A percentile compares a stretch with the other conserved stretches of the same genome.
These are phyloP conservation scores for Xylariaceae sp. DNA, from an alignment of 2,329 filamentous ascomycete genomes.

Conservation along the genomic window DNA sequence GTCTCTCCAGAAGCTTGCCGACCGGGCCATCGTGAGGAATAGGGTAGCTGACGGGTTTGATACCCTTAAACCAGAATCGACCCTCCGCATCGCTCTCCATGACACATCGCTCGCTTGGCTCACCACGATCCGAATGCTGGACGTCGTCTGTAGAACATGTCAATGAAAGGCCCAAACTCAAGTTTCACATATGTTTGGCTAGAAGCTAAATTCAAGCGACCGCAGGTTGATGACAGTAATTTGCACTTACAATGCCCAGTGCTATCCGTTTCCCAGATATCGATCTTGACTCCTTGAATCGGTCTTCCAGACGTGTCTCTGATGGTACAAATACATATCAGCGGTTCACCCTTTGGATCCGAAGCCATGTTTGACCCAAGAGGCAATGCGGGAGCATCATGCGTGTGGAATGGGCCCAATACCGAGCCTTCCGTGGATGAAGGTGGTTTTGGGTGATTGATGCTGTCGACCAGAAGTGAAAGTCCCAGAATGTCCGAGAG, in stretches of 20 bases:
- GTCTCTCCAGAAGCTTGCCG: constrained; percentile 60
- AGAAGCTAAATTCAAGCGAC: not conserved
- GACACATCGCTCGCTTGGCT: constrained; percentile 69
- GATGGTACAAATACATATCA: constrained; percentile 70
- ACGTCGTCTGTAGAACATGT: constrained; percentile 54
- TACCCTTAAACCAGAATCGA: constrained; percentile 78
- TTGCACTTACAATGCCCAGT: constrained; percentile 55
- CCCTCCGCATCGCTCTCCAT: constrained; percentile 68
- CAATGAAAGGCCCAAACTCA: not conserved
- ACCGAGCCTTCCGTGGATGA: constrained; percentile 72
- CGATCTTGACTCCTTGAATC: constrained; percentile 63
- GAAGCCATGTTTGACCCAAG: constrained; percentile 62
- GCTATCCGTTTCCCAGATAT: constrained; percentile 82
- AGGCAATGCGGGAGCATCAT: constrained; percentile 59
- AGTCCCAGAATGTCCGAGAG: constrained; percentile 76
- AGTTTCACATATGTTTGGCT: not conserved
- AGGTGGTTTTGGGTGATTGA: constrained; percentile 76
- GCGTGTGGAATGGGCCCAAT: constrained; percentile 78
- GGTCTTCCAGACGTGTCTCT: constrained; percentile 61
- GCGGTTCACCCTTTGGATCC: constrained; percentile 64
- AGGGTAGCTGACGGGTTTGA: constrained; percentile 80
- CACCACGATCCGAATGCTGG: constrained; percentile 60
- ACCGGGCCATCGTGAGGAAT: constrained; percentile 84
- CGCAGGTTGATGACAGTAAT: not conserved
- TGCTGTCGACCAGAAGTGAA: constrained; percentile 74